Evolutionary conservation across 345 rosid genomes (phyloP), one percentile per base, ranked within the genome.

Genomic region (Mangifera indica): DNA sequence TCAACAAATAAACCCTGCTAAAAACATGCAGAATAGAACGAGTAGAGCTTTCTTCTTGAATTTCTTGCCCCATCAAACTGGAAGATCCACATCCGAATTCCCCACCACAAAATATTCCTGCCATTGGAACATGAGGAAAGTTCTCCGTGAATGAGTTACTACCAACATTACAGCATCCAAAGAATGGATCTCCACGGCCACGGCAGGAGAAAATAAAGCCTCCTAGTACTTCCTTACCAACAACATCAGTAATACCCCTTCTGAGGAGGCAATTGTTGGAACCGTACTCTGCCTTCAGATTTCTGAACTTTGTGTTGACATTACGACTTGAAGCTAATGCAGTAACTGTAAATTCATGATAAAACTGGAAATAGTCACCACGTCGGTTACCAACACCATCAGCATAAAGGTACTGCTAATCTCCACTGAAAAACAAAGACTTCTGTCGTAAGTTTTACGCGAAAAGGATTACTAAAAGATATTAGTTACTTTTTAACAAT

Each of bases 331-430:
- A 81, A 55, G 80, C 17, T 20, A 75, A 66, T 3, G 89, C 98
- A 40, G 73, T 25, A 2, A 49, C 34, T 8, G 76, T 76, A 79
- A 87, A 84, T 25, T 91, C 62, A 63, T 55, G 34, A 81, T 85
- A 90, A 74, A 91, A 81, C 71, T 81, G 89, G 83, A 91, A 94
- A 63, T 21, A 72, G 81, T 94, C 97, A 0, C 89, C 91, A 7
- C 84, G 83, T 82, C 66, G 83, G 24, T 91, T 88, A 52, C 88
- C 92, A 2, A 25, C 40, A 67, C 92, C 93, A 5, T 77, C 66
- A 24, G 83, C 96, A 74, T 68, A 70, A 63, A 91, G 93, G 76
- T 79, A 79, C 49, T 84, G 87, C 54, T 85, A 85, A 40, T 86
- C 91, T 29, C 83, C 95, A 32, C 98, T 91, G 90, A 65, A 67